A percentile compares a stretch with the other conserved stretches of the same genome.
phyloP scores from a whole-genome alignment of 768 basidiomycete species.

The Pleurotus tuber-regium region DNA sequence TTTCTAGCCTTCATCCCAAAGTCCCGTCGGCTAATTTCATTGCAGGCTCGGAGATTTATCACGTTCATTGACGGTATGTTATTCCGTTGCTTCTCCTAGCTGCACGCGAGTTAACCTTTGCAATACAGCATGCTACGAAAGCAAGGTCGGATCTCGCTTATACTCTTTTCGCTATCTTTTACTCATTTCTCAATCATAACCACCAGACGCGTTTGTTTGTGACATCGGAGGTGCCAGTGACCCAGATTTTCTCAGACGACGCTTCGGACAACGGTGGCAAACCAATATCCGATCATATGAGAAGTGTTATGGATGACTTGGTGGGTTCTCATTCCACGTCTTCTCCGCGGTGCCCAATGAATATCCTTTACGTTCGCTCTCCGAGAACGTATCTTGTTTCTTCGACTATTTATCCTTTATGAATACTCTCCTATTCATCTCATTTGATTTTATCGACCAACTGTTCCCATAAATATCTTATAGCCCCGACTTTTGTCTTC shows the following conservation, averaged over 20 bases:
- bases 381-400: no score
- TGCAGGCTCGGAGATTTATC: conserved; percentile 89
- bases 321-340: conserved; percentile 39
- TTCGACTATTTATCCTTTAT: no score
- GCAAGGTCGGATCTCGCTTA: conserved; percentile 48
- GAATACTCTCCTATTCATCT: no score
- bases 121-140: conserved; percentile 81
- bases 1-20: not conserved
- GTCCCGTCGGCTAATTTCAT: conserved; percentile 1
- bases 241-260: conserved; percentile 85
- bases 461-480: not conserved
- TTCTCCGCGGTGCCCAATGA: no score
- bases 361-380: no score
- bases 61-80: conserved; percentile 89
- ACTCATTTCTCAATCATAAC: conserved; percentile 2
- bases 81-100: not conserved
- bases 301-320: conserved; percentile 94
- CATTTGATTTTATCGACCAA: not conserved
- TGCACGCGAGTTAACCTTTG: not conserved
- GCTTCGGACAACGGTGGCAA: conserved; percentile 32
- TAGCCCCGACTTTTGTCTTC: not conserved
- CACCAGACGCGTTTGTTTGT: conserved; percentile 86
- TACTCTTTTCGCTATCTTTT: not conserved
- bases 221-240: conserved; percentile 90
- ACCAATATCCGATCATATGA: conserved; percentile 78